Base-by-base conservation (phyloP, 1,284 basidiomycete genomes). In the Fomitopsis betulina region DNA sequence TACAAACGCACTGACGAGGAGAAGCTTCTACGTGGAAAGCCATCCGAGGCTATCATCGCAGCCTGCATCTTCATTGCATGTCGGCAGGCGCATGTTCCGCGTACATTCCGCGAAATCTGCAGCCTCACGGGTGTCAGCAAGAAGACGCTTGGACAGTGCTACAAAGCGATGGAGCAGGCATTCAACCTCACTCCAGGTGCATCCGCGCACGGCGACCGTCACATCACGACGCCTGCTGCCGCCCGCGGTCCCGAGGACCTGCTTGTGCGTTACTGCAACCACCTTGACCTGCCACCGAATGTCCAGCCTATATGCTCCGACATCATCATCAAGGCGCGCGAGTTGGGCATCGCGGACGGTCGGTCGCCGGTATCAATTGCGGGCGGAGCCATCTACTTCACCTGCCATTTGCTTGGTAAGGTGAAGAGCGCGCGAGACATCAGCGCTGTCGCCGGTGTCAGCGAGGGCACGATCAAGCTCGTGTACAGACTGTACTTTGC, bases 41-140 rank as follows among this genome's bases (percentile, higher is more conserved):
- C 91, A 13, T 82, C 92, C 63, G 92, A 96, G 59, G 94, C 95
- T 0, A 89, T 97, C 69, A 95, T 98, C 65, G 96, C 96, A 10
- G 96, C 96, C 1, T 98, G 95, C 75, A 97, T 99, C 72, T 98
- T 98, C 72, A 96, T 98, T 65, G 97, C 96, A 0, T 98, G 96
- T 73, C 86, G 96, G 59, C 93, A 96, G 73, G 93, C 91, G 15
- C 90, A 94, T 65, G 95, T 97, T 10, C 93, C 93, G 0, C 84
- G 97, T 62, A 96, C 95, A 57, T 98, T 99, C 79, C 86, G 91
- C 66, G 97, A 99, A 76, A 95, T 99, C 52, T 94, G 94, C 74
- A 91, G 93, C 66, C 79, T 97, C 59, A 95, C 94, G 6, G 87
- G 92, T 66, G 95, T 98, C 59, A 88, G 90, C 68, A 98, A 99